Evolutionary conservation across 202 grass and related monocot genomes (phyloP).

Genomic region (Panicum virgatum): DNA sequence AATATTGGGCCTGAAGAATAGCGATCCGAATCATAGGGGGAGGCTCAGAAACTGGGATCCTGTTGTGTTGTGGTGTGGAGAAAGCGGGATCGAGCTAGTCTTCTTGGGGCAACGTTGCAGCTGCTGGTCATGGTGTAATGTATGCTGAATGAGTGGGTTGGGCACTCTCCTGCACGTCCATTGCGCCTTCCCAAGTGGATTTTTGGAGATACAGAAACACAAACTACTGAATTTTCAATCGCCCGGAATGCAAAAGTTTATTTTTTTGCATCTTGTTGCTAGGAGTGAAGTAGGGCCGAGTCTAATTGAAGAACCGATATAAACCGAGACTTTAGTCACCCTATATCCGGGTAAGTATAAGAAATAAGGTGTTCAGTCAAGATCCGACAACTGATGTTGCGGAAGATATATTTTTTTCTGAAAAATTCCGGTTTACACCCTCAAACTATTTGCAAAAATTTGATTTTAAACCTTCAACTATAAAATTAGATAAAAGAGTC

Average conservation of each 20-base stretch:
- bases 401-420: too few species aligned
- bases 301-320: too few species aligned
- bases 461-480: too few species aligned
- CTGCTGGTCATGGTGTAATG: background rate
- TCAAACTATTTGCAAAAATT: too few species aligned
- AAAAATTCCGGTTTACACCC: too few species aligned
- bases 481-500: too few species aligned
- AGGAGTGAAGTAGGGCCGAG: too few species aligned
- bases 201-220: background rate
- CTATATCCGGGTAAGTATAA: too few species aligned
- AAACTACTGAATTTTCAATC: background rate
- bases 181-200: background rate
- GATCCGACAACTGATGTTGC: too few species aligned
- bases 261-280: background rate
- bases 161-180: background rate
- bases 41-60: background rate
- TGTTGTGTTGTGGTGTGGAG: background rate
- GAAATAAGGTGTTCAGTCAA: too few species aligned
- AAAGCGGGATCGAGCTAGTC: background rate
- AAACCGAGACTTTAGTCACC: too few species aligned
- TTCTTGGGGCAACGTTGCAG: background rate
- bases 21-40: constrained; percentile 31
- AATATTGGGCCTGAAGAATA: background rate
- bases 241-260: background rate
- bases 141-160: background rate